These are phyloP conservation scores for Pleurotus citrinopileatus DNA, from an alignment of 768 basidiomycete genomes.

Conservation along the genomic window DNA sequence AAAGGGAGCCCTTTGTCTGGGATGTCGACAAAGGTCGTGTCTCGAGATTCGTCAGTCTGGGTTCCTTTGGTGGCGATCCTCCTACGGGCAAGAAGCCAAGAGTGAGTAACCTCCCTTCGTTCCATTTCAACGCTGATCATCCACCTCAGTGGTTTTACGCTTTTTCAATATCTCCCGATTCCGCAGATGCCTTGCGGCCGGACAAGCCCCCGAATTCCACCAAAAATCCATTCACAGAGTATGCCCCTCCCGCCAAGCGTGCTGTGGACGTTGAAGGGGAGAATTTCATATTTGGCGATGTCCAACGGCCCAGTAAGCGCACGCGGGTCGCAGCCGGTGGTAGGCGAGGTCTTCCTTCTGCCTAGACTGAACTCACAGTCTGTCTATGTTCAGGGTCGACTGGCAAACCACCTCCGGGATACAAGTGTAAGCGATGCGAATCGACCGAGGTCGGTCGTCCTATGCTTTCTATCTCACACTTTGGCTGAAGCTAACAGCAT, in stretches of 20 bases:
- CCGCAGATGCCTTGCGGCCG: constrained; percentile 29
- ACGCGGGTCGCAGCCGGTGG: constrained; percentile 47
- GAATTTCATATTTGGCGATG: constrained; percentile 70
- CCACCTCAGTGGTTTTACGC: constrained; percentile 91
- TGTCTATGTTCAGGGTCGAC: constrained; percentile 34
- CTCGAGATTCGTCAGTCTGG: constrained; percentile 82
- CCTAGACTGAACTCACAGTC: constrained; percentile 9
- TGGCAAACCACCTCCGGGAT: constrained; percentile 64
- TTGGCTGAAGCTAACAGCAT: constrained; percentile 45
- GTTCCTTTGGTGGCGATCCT: constrained; percentile 73
- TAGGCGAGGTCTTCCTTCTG: neutral
- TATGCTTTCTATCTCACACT: neutral
- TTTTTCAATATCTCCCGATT: constrained; percentile 73
- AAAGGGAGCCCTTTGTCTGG: constrained; percentile 91
- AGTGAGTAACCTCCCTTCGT: constrained; percentile 41
- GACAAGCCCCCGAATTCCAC: constrained; percentile 62
- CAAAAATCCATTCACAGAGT: constrained; percentile 63
- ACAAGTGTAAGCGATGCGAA: constrained; percentile 77
- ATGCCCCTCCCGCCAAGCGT: constrained; percentile 47
- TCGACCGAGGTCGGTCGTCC: constrained; percentile 57
- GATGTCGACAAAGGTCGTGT: constrained; percentile 64
- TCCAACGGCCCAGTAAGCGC: constrained; percentile 56
- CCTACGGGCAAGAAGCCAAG: constrained; percentile 75
- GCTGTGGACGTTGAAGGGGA: constrained; percentile 45
- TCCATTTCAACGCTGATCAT: neutral